Conservation (phyloP, 495 filamentous ascomycete species). For the Daldinia decipiens region DNA sequence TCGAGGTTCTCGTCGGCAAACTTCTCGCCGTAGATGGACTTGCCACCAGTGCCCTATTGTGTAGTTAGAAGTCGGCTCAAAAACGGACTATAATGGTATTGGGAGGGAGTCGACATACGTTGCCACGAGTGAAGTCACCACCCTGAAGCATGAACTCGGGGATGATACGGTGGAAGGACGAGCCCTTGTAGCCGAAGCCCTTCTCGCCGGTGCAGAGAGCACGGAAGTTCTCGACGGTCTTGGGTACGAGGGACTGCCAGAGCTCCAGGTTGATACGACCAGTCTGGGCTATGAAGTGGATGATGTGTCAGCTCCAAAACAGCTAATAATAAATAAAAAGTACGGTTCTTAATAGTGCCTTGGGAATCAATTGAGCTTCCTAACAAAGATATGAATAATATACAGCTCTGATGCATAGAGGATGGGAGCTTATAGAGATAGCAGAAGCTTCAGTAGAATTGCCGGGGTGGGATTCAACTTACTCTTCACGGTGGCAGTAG, state of each 20-base stretch:
- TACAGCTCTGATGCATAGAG: conserved; percentile 16
- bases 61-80: conserved; percentile 24
- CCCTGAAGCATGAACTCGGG: conserved; percentile 98
- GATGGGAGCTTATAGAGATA: background rate
- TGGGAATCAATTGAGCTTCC: conserved; percentile 18
- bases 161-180: conserved; percentile 95
- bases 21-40: conserved; percentile 89
- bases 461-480: conserved; percentile 53
- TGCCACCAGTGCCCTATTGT: conserved; percentile 79
- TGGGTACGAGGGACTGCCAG: conserved; percentile 86
- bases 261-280: conserved; percentile 92
- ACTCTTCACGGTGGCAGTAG: conserved; percentile 69
- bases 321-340: background rate
- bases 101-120: conserved; percentile 65
- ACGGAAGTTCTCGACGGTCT: conserved; percentile 93
- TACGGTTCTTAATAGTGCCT: background rate
- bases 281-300: conserved; percentile 66
- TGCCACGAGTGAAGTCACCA: conserved; percentile 97
- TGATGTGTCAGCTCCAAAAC: conserved; percentile 45
- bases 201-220: conserved; percentile 93
- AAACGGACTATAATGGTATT: background rate
- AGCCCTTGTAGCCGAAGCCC: conserved; percentile 84
- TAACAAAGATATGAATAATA: background rate
- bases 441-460: background rate
- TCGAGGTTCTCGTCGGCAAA: conserved; percentile 84